Base-by-base conservation (phyloP, 2,329 filamentous ascomycete genomes). In the Aplosporella prunicola region DNA sequence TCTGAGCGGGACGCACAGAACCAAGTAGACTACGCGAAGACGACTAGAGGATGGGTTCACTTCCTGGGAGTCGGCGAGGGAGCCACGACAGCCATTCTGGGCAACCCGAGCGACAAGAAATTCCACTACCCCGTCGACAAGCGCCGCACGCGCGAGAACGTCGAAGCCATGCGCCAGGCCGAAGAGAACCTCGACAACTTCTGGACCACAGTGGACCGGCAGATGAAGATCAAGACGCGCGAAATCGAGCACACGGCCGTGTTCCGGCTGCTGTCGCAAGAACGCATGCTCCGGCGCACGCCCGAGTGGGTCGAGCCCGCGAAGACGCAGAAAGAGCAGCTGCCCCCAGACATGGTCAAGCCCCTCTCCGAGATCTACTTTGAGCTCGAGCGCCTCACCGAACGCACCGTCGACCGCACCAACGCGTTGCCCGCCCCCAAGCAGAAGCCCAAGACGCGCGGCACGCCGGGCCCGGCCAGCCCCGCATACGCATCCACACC, bases 91-190 rank as follows among this genome's bases (percentile, higher is more conserved):
- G 40, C 36, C 32, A 29, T 29, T 14, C 37, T 62, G 1, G 58
- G 49, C 11, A 47, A 60, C 6, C 63, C 62, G 0, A 51, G 56
- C 0, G 52, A 53, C 3, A 53, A 53, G 1, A 64, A 51, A 36
- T 72, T 76, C 39, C 41, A 43, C 27, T 76, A 64, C 59, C 72
- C 66, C 34, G 58, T 59, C 5, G 57, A 66, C 3, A 72, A 68
- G 44, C 64, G 58, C 8, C 60, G 61, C 2, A 73, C 56, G 2
- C 60, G 58, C 36, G 61, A 64, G 9, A 74, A 61, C 13, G 57
- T 66, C 0, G 57, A 64, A 5, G 48, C 51, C 0, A 58, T 76
- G 51, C 60, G 63, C 8, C 44, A 30, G 2, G 69, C 72, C 1
- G 72, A 78, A 50, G 17, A 27, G 0, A 57, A 62, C 17, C 55